Conservation (phyloP, 129 eudicot species). For the Solidago caesia region DNA sequence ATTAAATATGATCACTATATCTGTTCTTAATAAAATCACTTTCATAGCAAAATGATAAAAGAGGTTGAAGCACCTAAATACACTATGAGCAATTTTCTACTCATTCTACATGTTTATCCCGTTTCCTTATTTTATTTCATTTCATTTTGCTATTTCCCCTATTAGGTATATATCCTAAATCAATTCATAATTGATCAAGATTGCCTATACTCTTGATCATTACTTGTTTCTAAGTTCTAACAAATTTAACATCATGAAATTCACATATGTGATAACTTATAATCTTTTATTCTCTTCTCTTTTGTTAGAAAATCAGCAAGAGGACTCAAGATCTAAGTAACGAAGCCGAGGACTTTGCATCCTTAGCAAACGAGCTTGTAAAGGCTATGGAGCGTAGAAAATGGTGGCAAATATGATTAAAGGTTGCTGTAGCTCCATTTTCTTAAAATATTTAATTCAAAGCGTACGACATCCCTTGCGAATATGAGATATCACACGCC, state of each 20-base stretch:
- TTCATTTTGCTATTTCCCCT: background rate
- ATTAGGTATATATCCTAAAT: background rate
- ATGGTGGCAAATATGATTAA: slow-evolving; percentile 82
- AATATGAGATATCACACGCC: background rate
- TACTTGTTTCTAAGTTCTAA: background rate
- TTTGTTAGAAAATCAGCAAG: slow-evolving; percentile 64
- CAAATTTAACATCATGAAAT: background rate
- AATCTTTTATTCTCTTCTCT: background rate
- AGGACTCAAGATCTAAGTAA: slow-evolving; percentile 71
- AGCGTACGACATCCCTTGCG: slow-evolving; percentile 1
- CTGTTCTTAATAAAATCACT: background rate
- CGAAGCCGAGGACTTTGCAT: slow-evolving; percentile 94
- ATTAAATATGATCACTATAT: background rate
- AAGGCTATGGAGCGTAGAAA: slow-evolving; percentile 78
- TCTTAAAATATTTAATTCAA: background rate
- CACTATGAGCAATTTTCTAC: background rate
- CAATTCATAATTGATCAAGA: background rate
- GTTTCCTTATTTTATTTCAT: background rate
- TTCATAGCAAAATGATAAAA: background rate
- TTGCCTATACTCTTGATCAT: background rate
- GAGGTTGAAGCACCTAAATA: slow-evolving; percentile 9
- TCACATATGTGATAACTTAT: slow-evolving; percentile 8
- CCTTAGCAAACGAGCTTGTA: slow-evolving; percentile 96
- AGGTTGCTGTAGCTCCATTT: background rate
- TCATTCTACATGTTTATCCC: background rate